Conservation (phyloP, 208 protist species). For the Entamoeba dispar region DNA sequence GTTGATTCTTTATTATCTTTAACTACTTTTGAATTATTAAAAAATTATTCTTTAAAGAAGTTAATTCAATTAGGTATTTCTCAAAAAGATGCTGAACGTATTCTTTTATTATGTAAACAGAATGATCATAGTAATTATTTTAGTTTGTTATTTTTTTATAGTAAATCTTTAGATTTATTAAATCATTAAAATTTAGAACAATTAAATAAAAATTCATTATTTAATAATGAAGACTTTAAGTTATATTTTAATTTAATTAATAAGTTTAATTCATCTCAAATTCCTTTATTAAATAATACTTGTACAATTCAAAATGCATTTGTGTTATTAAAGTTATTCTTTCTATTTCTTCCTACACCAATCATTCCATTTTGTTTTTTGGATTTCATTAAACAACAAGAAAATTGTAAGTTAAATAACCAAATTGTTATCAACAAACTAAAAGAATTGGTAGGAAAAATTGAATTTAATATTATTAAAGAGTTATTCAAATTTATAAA, state of each 20-base stretch:
- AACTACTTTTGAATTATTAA: neutral
- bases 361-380: neutral
- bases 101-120: neutral
- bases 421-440: neutral
- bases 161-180: no score
- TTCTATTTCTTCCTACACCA: neutral
- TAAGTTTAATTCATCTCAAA: no score
- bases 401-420: no score
- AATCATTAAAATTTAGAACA: no score
- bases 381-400: neutral
- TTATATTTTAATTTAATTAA: no score
- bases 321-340: neutral
- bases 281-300: no score
- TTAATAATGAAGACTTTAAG: no score
- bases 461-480: no score
- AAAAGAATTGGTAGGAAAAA: neutral
- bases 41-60: neutral
- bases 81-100: neutral
- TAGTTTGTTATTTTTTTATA: neutral
- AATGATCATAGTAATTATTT: neutral
- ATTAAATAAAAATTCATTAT: no score
- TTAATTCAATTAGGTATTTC: neutral
- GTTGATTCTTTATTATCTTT: neutral
- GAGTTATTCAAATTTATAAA: no score
- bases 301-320: neutral